A percentile compares a stretch with the other conserved stretches of the same genome.
These are phyloP conservation scores for Penicillium roqueforti DNA, from an alignment of 495 filamentous ascomycete genomes.

Conservation along the genomic window DNA sequence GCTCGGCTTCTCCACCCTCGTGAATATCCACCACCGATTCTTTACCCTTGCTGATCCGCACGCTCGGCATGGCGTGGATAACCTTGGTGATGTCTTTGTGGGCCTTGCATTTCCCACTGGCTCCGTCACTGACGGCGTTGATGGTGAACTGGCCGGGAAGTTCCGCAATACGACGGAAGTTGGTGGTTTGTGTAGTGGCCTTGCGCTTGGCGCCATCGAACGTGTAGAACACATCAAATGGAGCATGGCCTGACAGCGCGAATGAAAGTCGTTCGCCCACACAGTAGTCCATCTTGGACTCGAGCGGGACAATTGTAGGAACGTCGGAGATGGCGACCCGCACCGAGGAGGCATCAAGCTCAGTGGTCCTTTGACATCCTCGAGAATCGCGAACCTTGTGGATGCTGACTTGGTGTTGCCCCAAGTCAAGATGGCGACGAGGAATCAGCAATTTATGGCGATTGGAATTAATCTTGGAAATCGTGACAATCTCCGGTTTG, in stretches of 20 bases:
- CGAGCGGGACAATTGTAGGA: conserved; percentile 81
- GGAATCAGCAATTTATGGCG: conserved; percentile 78
- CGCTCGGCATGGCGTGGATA: conserved; percentile 88
- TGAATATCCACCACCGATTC: conserved; percentile 85
- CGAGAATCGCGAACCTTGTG: conserved; percentile 81
- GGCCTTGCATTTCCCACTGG: conserved; percentile 72
- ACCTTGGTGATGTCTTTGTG: conserved; percentile 67
- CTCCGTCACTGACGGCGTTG: conserved; percentile 75
- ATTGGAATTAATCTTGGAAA: conserved; percentile 69
- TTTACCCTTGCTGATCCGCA: conserved; percentile 77
- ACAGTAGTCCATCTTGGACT: conserved; percentile 85
- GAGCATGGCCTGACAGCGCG: conserved; percentile 78
- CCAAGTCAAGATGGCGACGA: conserved; percentile 71
- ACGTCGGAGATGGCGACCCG: conserved; percentile 87
- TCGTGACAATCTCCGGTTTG: conserved; percentile 71
- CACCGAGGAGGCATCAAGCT: conserved; percentile 64
- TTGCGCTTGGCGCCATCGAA: conserved; percentile 75
- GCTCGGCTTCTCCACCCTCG: conserved; percentile 88
- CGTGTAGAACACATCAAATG: conserved; percentile 88
- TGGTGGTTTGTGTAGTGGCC: conserved; percentile 69
- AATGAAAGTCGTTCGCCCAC: conserved; percentile 92
- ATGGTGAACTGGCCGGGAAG: conserved; percentile 83
- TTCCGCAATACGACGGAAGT: conserved; percentile 88
- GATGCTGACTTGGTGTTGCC: conserved; percentile 79
- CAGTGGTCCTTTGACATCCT: conserved; percentile 72